Evolutionary conservation across 129 eudicot genomes (phyloP).

Genomic region (Mikania micrantha): DNA sequence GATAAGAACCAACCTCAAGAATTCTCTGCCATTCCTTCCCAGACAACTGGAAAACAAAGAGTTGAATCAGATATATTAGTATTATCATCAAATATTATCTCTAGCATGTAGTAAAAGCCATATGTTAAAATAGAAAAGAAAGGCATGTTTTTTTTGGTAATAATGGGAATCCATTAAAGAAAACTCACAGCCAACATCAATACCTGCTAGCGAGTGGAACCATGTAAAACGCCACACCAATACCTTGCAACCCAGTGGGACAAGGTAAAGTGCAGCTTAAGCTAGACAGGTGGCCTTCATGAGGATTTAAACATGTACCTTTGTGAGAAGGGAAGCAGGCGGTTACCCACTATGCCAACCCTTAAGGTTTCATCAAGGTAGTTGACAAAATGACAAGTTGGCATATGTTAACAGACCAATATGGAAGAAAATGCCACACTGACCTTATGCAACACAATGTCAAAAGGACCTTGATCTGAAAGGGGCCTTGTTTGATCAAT

Average conservation of each 20-base stretch:
- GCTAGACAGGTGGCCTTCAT: neutral
- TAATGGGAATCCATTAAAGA: neutral
- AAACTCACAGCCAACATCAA: neutral
- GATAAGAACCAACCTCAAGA: slow-evolving; percentile 67
- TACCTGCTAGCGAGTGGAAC: neutral
- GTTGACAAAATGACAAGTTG: neutral
- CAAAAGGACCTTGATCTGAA: slow-evolving; percentile 97
- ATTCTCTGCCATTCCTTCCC: slow-evolving; percentile 79
- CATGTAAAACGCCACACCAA: neutral
- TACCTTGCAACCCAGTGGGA: neutral
- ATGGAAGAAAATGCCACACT: slow-evolving; percentile 23
- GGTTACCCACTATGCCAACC: neutral
- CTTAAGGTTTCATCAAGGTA: neutral
- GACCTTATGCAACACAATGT: slow-evolving; percentile 86
- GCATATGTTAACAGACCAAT: slow-evolving; percentile 17
- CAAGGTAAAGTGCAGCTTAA: neutral
- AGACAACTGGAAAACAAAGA: slow-evolving; percentile 46
- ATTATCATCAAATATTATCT: neutral
- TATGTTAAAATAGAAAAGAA: neutral
- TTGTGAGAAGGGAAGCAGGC: neutral
- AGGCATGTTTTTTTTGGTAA: neutral
- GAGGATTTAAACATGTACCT: neutral
- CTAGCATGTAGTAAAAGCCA: neutral
- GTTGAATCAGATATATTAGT: slow-evolving; percentile 4
- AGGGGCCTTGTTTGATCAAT: slow-evolving; percentile 78